phyloP scores from a whole-genome alignment of 192 early-diverging fungal species.

The Spizellomyces sp. region DNA sequence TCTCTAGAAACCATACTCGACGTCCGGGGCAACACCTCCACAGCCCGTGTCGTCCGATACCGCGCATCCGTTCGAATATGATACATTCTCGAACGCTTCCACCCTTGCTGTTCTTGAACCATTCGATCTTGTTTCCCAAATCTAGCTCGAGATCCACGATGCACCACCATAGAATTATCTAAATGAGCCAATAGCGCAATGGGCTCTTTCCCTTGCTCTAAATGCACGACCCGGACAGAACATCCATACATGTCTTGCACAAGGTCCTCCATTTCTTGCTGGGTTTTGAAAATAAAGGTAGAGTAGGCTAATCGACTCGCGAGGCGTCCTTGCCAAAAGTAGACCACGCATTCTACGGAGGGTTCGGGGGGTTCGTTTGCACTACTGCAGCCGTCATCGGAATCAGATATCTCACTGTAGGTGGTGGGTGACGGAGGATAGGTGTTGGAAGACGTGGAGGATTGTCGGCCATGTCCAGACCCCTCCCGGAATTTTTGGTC shows the following conservation, averaged over 20 bases:
- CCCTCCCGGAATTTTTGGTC: conserved; percentile 2
- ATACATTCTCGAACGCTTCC: conserved; percentile 32
- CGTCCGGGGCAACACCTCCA: conserved; percentile 33
- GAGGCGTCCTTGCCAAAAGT: conserved; percentile 53
- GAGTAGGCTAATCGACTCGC: conserved; percentile 44
- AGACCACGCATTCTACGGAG: conserved; percentile 54
- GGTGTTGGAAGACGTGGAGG: not conserved
- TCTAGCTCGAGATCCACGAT: conserved; percentile 37
- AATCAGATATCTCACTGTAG: not conserved
- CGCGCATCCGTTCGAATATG: conserved; percentile 53
- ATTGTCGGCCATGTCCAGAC: not conserved
- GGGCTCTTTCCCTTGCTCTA: conserved; percentile 52
- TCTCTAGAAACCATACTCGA: conserved; percentile 43
- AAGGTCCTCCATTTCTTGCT: conserved; percentile 48
- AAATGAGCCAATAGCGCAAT: conserved; percentile 54
- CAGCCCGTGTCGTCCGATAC: conserved; percentile 48
- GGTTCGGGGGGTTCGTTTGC: conserved; percentile 7
- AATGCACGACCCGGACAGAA: conserved; percentile 34
- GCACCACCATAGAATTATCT: conserved; percentile 45
- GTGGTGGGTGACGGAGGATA: not conserved
- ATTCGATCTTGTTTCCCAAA: not conserved
- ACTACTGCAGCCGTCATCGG: not conserved
- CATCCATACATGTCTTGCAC: conserved; percentile 51
- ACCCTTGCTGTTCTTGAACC: not conserved
- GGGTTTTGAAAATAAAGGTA: conserved; percentile 53